Evolutionary conservation across 2,329 filamentous ascomycete genomes (phyloP), one percentile per base, ranked within the genome.

Genomic region (Triangularia verruculosa): DNA sequence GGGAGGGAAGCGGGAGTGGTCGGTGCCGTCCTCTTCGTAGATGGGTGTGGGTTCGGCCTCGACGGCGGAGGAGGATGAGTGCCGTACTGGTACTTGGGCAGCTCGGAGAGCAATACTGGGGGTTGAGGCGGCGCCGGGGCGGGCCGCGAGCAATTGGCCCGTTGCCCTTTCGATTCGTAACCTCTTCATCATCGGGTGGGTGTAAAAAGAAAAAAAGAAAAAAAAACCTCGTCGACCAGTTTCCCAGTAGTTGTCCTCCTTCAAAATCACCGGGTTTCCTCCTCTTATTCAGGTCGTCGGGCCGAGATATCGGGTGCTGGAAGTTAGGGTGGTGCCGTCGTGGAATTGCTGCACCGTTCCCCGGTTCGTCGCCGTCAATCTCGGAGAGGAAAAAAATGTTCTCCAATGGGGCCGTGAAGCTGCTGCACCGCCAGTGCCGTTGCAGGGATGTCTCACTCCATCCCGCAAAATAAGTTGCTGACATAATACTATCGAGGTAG

Each of bases 161-260:
- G 85, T 82, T 80, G 84, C 84, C 79, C 82, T 80, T 70, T 83
- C 81, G 72, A 86, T 73, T 71, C 83, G 80, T 82, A 88, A 79
- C 78, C 84, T 83, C 80, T 86, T 86, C 84, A 88, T 87, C 71
- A 47, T 47, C 68, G 55, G 56, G 59, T 28, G 55, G 62, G 32
- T 54, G 51, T 61, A 55, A 66, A 61, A 60, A 62, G 27, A 27
- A 28, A 39, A 30, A 28, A 51, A 53, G 28, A 6, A 52, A 52
- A 13, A 17, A 28, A 43, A 28, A 51, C 11, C 15, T 51, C 39
- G 32, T 28, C 34, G n/a, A n/a, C n/a, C 17, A 27, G 25, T 20
- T 47, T 47, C 15, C 27, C 25, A 28, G 28, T 34, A 17, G 55
- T 34, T 30, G n/a, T 28, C 55, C n/a, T 9, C 34, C 22, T 12